These are phyloP conservation scores for Hypoxylon intermedium DNA, from an alignment of 495 filamentous ascomycete genomes.

Conservation along the genomic window DNA sequence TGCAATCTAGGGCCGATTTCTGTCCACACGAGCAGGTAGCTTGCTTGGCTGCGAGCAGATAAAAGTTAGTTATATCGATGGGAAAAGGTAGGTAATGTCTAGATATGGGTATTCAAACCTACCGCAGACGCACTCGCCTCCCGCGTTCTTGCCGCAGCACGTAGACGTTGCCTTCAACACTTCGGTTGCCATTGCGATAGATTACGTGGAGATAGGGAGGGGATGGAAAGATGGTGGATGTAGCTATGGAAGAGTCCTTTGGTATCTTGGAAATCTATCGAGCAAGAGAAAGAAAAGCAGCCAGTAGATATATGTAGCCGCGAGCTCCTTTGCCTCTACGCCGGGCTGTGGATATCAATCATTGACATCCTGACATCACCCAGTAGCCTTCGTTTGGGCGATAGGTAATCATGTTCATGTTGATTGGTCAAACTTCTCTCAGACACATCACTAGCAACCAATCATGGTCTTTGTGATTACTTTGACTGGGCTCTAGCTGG, in stretches of 20 bases:
- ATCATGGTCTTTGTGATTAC: slow-evolving; percentile 30
- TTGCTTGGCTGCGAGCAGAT: slow-evolving; percentile 51
- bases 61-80: too few species aligned
- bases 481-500: slow-evolving; percentile 6
- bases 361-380: slow-evolving; percentile 31
- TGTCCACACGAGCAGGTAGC: slow-evolving; percentile 88
- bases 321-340: too few species aligned
- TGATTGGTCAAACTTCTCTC: slow-evolving; percentile 22
- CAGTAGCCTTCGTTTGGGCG: slow-evolving; percentile 5
- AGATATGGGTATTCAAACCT: slow-evolving; percentile 23
- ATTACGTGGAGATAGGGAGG: not conserved
- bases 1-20: slow-evolving; percentile 83
- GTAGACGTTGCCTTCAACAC: slow-evolving; percentile 48
- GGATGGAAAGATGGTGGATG: not conserved
- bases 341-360: too few species aligned
- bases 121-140: slow-evolving; percentile 58
- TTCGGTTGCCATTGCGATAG: slow-evolving; percentile 38
- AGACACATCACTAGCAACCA: slow-evolving; percentile 1
- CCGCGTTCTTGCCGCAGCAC: slow-evolving; percentile 59
- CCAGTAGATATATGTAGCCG: slow-evolving; percentile 16
- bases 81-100: too few species aligned
- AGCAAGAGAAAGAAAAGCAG: not conserved
- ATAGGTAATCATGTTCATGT: slow-evolving; percentile 31
- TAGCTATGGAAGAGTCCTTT: too few species aligned
- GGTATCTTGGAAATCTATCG: not conserved